Percentiles rank a stretch among this genome's conserved stretches.
phyloP scores from a whole-genome alignment of 805 yeast species.

The Naumovozyma baii region DNA sequence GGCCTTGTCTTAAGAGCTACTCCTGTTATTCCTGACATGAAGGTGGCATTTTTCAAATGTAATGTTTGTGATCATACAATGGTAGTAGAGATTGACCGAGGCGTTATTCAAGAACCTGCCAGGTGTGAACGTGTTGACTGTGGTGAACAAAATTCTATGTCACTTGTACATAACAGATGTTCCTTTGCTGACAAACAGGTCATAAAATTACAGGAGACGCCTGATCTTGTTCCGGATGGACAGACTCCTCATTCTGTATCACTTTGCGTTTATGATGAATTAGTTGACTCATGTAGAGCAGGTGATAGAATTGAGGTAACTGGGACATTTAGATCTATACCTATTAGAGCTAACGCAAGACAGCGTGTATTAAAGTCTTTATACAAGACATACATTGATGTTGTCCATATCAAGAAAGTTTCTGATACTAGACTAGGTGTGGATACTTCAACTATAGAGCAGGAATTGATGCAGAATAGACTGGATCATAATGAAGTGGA shows the following conservation, averaged over 20 bases:
- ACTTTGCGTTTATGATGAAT: constrained; percentile 87
- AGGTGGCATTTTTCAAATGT: constrained; percentile 91
- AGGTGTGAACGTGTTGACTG: constrained; percentile 87
- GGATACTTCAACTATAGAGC: constrained; percentile 57
- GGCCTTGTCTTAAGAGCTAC: constrained; percentile 86
- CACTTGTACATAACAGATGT: constrained; percentile 82
- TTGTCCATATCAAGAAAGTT: constrained; percentile 81
- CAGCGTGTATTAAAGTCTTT: constrained; percentile 75
- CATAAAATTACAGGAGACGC: constrained; percentile 87
- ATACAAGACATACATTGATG: constrained; percentile 89
- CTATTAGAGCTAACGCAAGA: constrained; percentile 78
- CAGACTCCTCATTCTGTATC: constrained; percentile 97
- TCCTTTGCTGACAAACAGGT: constrained; percentile 94
- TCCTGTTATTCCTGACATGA: constrained; percentile 94
- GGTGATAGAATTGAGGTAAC: constrained; percentile 95
- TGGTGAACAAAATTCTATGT: constrained; percentile 77
- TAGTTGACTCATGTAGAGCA: constrained; percentile 89
- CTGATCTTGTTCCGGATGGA: constrained; percentile 94
- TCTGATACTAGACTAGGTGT: constrained; percentile 74
- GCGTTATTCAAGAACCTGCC: constrained; percentile 86
- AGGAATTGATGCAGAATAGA: constrained; percentile 40
- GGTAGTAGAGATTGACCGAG: constrained; percentile 88
- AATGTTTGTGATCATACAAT: constrained; percentile 89
- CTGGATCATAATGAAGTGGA: constrained; percentile 51
- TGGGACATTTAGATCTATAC: constrained; percentile 80